Evolutionary conservation across 163 green algal genomes (phyloP).

Genomic region (Chlorella variabilis): DNA sequence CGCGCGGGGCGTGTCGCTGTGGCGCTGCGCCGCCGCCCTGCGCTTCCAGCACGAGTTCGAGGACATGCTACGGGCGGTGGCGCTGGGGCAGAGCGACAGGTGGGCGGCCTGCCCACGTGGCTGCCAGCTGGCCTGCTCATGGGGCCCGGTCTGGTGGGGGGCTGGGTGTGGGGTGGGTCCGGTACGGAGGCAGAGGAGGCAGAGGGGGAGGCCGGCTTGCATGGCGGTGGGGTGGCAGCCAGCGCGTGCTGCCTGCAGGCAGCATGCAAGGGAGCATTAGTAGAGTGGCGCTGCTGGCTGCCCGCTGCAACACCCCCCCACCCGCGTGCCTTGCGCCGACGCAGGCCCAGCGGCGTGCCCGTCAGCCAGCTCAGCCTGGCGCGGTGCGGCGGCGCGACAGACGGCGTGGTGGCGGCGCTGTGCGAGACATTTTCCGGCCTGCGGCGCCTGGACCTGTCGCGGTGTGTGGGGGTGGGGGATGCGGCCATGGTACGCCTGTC

Average conservation of each 20-base stretch:
- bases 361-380: constrained; percentile 11
- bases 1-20: constrained; percentile 4
- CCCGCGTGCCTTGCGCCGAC: too few relatives aligned
- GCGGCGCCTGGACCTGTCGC: constrained; percentile 16
- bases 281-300: too few relatives aligned
- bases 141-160: too few relatives aligned
- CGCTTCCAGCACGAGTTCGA: constrained; percentile 20
- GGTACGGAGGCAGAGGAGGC: too few relatives aligned
- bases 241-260: too few relatives aligned
- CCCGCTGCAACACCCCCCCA: too few relatives aligned
- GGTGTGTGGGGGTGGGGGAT: constrained; percentile 11
- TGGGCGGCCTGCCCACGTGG: background rate
- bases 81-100: constrained; percentile 28
- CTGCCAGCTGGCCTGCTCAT: background rate
- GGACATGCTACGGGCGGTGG: constrained; percentile 8
- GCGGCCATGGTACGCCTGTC: background rate
- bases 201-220: too few relatives aligned
- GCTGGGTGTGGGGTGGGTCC: background rate
- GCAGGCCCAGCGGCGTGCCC: constrained; percentile 21
- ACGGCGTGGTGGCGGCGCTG: background rate
- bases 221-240: too few relatives aligned
- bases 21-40: background rate
- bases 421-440: background rate
- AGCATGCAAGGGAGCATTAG: too few relatives aligned
- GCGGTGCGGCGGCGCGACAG: background rate